phyloP scores from a whole-genome alignment of 108 stramenopile species.

The Pseudonitzschia multiseries region DNA sequence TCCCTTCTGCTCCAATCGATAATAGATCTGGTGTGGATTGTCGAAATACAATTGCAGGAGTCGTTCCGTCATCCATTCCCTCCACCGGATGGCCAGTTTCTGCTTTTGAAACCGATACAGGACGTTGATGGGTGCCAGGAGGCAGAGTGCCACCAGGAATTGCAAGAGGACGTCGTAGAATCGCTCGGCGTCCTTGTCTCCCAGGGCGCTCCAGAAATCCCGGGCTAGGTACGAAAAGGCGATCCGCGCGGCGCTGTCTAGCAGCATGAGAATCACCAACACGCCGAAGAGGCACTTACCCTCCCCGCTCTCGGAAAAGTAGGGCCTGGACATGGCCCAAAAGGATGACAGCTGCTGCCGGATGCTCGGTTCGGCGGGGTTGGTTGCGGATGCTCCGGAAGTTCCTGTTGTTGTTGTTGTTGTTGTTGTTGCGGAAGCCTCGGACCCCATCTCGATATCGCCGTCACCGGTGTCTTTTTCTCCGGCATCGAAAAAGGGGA shows the following conservation, averaged over 20 bases:
- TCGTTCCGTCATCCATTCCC: slow-evolving; percentile 84
- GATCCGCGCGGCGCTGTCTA: slow-evolving; percentile 73
- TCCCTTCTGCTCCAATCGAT: slow-evolving; percentile 44
- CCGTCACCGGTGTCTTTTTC: too few species aligned
- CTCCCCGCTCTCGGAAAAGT: slow-evolving; percentile 40
- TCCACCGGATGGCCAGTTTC: slow-evolving; percentile 59
- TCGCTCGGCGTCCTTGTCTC: slow-evolving; percentile 56
- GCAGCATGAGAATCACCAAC: slow-evolving; percentile 61
- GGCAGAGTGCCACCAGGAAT: slow-evolving; percentile 51
- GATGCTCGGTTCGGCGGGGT: background rate
- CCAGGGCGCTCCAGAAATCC: slow-evolving; percentile 78
- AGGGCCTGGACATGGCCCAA: slow-evolving; percentile 46
- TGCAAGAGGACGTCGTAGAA: slow-evolving; percentile 55
- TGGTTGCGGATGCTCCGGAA: background rate
- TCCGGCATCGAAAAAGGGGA: too few species aligned
- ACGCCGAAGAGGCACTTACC: slow-evolving; percentile 43
- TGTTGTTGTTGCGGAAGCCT: too few species aligned
- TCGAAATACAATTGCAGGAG: slow-evolving; percentile 52
- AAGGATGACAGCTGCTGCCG: slow-evolving; percentile 22
- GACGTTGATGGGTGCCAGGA: slow-evolving; percentile 76
- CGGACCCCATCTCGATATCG: too few species aligned
- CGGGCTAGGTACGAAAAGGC: slow-evolving; percentile 74
- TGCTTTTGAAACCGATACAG: slow-evolving; percentile 63
- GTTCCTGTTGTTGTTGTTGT: too few species aligned
- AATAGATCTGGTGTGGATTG: slow-evolving; percentile 53